Evolutionary conservation across 2,329 filamentous ascomycete species (phyloP), one percentile per base, ranked within the genome.

Genomic region (Colletotrichum viniferum): DNA sequence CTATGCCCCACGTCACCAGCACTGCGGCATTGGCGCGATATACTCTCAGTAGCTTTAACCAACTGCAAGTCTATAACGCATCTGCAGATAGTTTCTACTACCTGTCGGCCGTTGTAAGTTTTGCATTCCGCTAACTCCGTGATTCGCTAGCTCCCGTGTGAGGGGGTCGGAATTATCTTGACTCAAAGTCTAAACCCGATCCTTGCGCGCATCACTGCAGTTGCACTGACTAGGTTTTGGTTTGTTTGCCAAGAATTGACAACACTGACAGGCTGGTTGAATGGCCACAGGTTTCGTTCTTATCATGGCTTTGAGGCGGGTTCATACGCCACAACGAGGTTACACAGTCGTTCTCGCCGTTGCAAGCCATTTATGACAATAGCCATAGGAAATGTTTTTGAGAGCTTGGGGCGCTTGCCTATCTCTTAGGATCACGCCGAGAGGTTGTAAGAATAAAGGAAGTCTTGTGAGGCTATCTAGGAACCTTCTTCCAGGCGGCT

Each of bases 331-430:
- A 38, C 36, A 1, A 18, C 36, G 16, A n/a, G 1, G 18, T 2
- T 12, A 43, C 4, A 43, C 2, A n/a, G 8, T 43, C 38, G 38
- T 43, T 12, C 38, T 43, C 8, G 0, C 8, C 38, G 2, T 43
- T n/a, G 1, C 8, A 43, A 5, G 18, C 4, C 1, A 5, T 3
- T n/a, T n/a, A n/a, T 5, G 3, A 43, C 18, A 43, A 1, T 6
- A 10, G 4, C 8, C 38, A 43, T 12, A 1, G 0, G 5, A 3
- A 3, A 43, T n/a, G 0, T 4, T 0, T 3, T n/a, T 5, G 2
- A 4, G 18, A n/a, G 38, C 4, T 9, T 43, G 8, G 8, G 8
- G 4, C 8, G 4, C 2, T 18, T 43, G 38, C 3, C 7, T n/a
- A 3, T 43, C 38, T 5, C 4, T n/a, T 43, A 0, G 9, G 5